These are phyloP conservation scores for Lodderomyces beijingensis DNA, from an alignment of 1,139 yeast species.

Conservation along the genomic window DNA sequence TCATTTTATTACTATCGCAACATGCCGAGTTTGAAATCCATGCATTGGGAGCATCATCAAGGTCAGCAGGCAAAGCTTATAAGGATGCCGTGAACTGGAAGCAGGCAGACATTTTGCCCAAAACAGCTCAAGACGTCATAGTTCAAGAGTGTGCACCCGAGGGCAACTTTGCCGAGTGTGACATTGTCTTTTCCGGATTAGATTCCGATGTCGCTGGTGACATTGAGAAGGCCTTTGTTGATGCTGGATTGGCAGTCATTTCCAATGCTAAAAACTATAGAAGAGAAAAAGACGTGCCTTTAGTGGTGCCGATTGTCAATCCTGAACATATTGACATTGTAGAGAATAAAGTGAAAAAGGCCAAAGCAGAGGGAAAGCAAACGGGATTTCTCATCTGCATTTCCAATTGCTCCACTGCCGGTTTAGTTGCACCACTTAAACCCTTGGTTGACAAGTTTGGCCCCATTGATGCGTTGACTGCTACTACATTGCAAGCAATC, in stretches of 20 bases:
- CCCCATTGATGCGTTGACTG: conserved; percentile 78
- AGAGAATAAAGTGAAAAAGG: conserved; percentile 52
- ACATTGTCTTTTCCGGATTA: conserved; percentile 89
- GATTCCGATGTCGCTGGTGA: conserved; percentile 94
- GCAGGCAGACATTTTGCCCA: conserved; percentile 82
- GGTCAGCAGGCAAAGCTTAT: conserved; percentile 91
- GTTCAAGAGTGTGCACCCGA: conserved; percentile 79
- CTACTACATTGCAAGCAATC: conserved; percentile 94
- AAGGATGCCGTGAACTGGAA: conserved; percentile 91
- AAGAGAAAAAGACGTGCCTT: conserved; percentile 81
- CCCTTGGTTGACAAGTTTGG: conserved; percentile 89
- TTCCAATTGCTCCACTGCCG: conserved; percentile 98
- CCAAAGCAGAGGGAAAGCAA: conserved; percentile 50
- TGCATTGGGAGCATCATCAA: conserved; percentile 86
- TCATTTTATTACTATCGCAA: conserved; percentile 73
- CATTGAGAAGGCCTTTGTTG: conserved; percentile 80
- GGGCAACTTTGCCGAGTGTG: conserved; percentile 77
- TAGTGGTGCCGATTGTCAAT: conserved; percentile 92
- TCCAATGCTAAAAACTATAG: conserved; percentile 97
- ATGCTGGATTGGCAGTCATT: conserved; percentile 75
- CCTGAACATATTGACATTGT: conserved; percentile 86
- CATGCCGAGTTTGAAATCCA: conserved; percentile 88
- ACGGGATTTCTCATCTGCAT: conserved; percentile 90
- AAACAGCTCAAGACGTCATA: conserved; percentile 51
- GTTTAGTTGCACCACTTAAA: conserved; percentile 92